A percentile compares a stretch with the other conserved stretches of the same genome.
These are phyloP conservation scores for Fusarium miscanthi DNA, from an alignment of 2,329 filamentous ascomycete species.

Conservation along the genomic window DNA sequence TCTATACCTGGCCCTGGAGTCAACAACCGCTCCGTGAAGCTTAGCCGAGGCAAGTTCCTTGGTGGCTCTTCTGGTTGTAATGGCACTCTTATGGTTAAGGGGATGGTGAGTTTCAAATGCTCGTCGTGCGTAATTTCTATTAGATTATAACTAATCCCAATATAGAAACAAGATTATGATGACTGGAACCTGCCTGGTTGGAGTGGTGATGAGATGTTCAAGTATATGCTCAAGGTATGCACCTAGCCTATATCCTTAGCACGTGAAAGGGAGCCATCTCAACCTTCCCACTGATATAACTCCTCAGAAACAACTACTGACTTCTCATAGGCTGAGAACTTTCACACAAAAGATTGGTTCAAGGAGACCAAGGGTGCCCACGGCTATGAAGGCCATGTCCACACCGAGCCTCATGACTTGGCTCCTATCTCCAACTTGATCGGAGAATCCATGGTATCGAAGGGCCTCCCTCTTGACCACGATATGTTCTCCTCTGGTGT, in stretches of 20 bases:
- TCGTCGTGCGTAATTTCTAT: too few relatives aligned
- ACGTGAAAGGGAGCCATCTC: neutral
- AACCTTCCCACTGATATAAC: too few relatives aligned
- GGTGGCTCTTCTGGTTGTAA: slow-evolving; percentile 62
- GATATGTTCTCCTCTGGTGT: slow-evolving; percentile 68
- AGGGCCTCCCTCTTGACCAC: slow-evolving; percentile 64
- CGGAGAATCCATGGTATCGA: slow-evolving; percentile 64
- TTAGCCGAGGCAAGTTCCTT: slow-evolving; percentile 61
- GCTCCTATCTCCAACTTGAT: slow-evolving; percentile 68
- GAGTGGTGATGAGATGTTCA: slow-evolving; percentile 67
- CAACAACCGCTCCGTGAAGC: slow-evolving; percentile 57
- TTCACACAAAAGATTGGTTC: slow-evolving; percentile 69
- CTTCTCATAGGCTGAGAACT: slow-evolving; percentile 61
- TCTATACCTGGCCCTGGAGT: slow-evolving; percentile 54
- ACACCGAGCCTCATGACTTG: slow-evolving; percentile 67
- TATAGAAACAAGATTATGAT: slow-evolving; percentile 59
- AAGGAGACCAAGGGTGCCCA: slow-evolving; percentile 60
- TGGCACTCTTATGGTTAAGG: slow-evolving; percentile 61
- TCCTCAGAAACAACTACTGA: neutral
- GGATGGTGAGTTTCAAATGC: slow-evolving; percentile 41
- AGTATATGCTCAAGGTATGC: slow-evolving; percentile 64
- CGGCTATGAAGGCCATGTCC: slow-evolving; percentile 62
- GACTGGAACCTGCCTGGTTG: slow-evolving; percentile 67
- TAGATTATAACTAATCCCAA: neutral
- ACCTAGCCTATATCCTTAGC: neutral